Conservation (phyloP, 129 eudicot species). For the Helichrysum umbraculigerum region DNA sequence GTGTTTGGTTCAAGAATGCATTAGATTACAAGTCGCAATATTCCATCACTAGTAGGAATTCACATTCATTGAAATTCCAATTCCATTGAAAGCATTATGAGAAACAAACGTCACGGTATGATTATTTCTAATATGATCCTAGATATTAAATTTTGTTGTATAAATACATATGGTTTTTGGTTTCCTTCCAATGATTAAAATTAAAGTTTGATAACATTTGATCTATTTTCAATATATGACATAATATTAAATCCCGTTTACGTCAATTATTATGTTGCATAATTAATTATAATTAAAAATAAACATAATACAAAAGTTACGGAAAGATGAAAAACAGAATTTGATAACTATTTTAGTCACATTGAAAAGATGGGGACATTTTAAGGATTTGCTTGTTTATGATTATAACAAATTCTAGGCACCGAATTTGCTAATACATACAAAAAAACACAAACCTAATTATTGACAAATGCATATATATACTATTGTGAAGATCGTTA, state of each 20-base stretch:
- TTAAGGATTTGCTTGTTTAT: constrained; percentile 4
- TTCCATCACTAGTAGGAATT: no score
- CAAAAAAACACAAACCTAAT: constrained; percentile 35
- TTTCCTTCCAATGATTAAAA: not conserved
- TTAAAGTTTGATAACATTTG: not conserved
- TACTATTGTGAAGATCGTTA: constrained; percentile 18
- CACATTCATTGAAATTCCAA: no score
- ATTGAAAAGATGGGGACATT: constrained; percentile 10
- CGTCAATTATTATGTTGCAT: not conserved
- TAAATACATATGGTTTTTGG: not conserved
- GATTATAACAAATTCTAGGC: constrained; percentile 16
- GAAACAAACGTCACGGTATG: no score
- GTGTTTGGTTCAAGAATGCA: no score
- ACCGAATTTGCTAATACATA: not conserved
- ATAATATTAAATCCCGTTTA: constrained; percentile 11
- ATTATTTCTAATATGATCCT: not conserved
- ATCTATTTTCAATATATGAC: constrained; percentile 11
- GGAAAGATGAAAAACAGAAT: not conserved
- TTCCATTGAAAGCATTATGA: no score
- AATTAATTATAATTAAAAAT: not conserved
- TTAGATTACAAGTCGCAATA: no score
- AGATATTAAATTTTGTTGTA: not conserved
- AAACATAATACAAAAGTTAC: not conserved
- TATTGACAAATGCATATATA: constrained; percentile 26
- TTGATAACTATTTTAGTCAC: constrained; percentile 15